phyloP scores from a whole-genome alignment of 176 grass and related monocot species.

The Poa pratensis region DNA sequence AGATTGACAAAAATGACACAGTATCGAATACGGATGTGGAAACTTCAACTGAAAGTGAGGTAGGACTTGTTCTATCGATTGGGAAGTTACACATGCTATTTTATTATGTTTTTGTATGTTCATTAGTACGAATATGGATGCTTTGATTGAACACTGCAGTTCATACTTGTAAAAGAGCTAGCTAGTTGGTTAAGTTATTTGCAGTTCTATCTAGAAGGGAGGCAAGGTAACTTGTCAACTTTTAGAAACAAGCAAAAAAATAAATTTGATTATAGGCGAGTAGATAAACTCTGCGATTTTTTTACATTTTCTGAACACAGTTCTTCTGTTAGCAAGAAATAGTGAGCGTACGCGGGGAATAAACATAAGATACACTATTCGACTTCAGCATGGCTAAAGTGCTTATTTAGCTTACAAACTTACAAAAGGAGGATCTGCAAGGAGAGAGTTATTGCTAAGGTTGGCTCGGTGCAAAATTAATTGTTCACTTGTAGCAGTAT shows the following conservation, averaged over 20 bases:
- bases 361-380: too few relatives aligned
- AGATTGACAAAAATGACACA: slow-evolving; percentile 94
- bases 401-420: neutral
- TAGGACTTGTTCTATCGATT: slow-evolving; percentile 33
- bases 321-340: neutral
- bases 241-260: neutral
- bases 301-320: neutral
- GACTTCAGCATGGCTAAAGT: neutral
- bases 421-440: neutral
- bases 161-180: neutral
- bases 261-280: neutral
- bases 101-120: neutral
- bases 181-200: neutral
- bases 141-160: neutral
- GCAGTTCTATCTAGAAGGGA: neutral
- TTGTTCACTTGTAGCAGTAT: neutral
- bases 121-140: neutral
- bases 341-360: neutral
- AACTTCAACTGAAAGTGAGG: slow-evolving; percentile 91
- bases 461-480: neutral
- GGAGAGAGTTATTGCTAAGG: neutral
- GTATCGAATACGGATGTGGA: slow-evolving; percentile 90
- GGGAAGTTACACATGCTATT: neutral
- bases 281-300: neutral
- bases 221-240: neutral